Evolutionary conservation across 1,139 yeast species (phyloP), one percentile per base, ranked within the genome.

Genomic region (Pichia sp.): DNA sequence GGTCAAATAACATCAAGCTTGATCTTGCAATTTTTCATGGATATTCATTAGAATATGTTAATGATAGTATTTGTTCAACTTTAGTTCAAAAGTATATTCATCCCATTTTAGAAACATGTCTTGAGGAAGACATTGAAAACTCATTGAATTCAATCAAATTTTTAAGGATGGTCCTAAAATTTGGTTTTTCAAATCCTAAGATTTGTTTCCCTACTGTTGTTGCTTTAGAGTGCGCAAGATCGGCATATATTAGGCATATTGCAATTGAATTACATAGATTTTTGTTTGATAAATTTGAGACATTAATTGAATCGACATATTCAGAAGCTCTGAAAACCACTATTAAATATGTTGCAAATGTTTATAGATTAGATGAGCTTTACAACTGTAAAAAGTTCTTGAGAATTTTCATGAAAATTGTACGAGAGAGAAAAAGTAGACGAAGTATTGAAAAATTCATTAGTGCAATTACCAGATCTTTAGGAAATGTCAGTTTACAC

Each of bases 161-260:
- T 54, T 60, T 86, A 37, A 77, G 73, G 48, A 62, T 77, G 42
- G 74, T 83, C 25, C 72, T 83, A 4, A 71, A 71, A 30, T 70
- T 79, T 45, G 95, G 95, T 0, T 82, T 78, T 63, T 85, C 84
- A 0, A 86, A 84, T 59, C 96, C 95, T 1, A 77, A 83, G 48
- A 58, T 72, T 7, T 79, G 89, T 55, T 75, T 82, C 13, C 76
- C 90, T 0, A 81, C 88, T 0, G 70, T 85, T 2, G 74, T 87
- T 48, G 92, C 92, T 0, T 67, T 88, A 39, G 80, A 82, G 52
- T 73, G 86, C 0, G 79, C 88, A 1, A 63, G 69, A 0, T 66
- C 69, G 26, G 60, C 60, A 2, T 63, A 65, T n/a, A 69, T 84
- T 26, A 68, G 73, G 35, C 63, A 63, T 1, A 65, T 74, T 11